Evolutionary conservation across 257 asterid genomes (phyloP), one percentile per base, ranked within the genome.

Genomic region (Catharanthus roseus): DNA sequence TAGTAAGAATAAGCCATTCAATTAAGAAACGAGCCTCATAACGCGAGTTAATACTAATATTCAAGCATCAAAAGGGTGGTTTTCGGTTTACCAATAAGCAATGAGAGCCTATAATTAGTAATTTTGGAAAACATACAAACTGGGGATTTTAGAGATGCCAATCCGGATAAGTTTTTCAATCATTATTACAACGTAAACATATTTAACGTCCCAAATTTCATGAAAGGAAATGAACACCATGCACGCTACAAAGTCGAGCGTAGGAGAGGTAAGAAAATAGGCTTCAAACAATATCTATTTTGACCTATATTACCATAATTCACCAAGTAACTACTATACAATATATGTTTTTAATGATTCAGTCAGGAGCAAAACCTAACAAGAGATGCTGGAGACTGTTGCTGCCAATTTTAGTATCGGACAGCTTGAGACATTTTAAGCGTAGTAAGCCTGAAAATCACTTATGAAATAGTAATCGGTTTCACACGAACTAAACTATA

Each of bases 371-470:
- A 44, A 24, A 26, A 38, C 45, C 78, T 82, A 79, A 98, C 99
- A 77, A 92, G 84, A 95, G 89, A 85, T 90, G 91, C 41, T 77
- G 88, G 26, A 95, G 77, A 67, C 98, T 96, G 73, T 65, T 79
- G 82, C 85, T 88, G 71, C 98, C 95, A 64, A 91, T 95, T 71
- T 87, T 95, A 65, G 98, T 91, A 80, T 95, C 99, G 50, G 98
- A 95, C 76, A 95, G 80, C 86, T 84, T 96, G 83, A 95, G 83
- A 81, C 74, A 83, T 80, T 81, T 90, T 81, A 95, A 84, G 79
- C 79, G 74, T 72, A 77, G 74, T 54, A 95, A 82, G 72, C 93
- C 99, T 91, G 85, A 66, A 57, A 57, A 42, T 44, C 31, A 62
- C 47, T 19, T 81, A 95, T 39, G 31, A 10, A 38, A 38, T 3